Evolutionary conservation across 495 filamentous ascomycete genomes (phyloP).

Genomic region (Lophiotrema nucula): DNA sequence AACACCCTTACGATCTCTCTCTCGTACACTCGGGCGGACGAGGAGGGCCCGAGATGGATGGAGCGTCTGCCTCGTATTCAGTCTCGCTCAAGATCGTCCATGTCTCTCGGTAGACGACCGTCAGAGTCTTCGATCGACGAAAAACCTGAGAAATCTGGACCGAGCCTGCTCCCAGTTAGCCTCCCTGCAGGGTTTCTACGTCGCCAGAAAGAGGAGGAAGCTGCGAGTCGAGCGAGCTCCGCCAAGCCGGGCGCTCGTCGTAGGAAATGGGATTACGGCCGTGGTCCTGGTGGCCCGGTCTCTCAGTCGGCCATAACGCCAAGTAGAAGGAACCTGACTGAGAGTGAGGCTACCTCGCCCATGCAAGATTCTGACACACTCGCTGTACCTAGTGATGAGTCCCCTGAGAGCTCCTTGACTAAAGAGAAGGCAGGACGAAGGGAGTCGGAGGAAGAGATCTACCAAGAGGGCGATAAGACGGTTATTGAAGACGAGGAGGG

Average conservation of each 20-base stretch:
- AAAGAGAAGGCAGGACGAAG: constrained; percentile 27
- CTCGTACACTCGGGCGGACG: constrained; percentile 87
- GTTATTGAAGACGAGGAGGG: constrained; percentile 86
- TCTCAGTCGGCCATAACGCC: constrained; percentile 88
- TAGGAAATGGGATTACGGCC: constrained; percentile 69
- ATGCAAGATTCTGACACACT: constrained; percentile 43
- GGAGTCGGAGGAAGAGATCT: constrained; percentile 47
- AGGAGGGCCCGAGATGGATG: constrained; percentile 93
- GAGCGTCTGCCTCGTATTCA: constrained; percentile 86
- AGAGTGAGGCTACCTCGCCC: constrained; percentile 21
- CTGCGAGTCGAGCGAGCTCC: constrained; percentile 58
- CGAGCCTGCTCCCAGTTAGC: constrained; percentile 74
- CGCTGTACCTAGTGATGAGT: constrained; percentile 37
- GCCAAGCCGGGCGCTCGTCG: constrained; percentile 60
- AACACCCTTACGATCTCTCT: constrained; percentile 94
- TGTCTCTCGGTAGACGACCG: constrained; percentile 71
- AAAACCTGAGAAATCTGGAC: constrained; percentile 61
- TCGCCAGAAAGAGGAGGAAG: constrained; percentile 75
- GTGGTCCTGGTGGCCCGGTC: constrained; percentile 83
- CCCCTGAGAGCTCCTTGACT: constrained; percentile 32
- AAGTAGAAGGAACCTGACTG: constrained; percentile 49
- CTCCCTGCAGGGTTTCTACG: constrained; percentile 79
- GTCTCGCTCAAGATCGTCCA: constrained; percentile 76
- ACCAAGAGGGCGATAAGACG: constrained; percentile 78
- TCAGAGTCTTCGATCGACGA: constrained; percentile 57